These are phyloP conservation scores for Iris pallida DNA, from an alignment of 116 monocot species.

Conservation along the genomic window DNA sequence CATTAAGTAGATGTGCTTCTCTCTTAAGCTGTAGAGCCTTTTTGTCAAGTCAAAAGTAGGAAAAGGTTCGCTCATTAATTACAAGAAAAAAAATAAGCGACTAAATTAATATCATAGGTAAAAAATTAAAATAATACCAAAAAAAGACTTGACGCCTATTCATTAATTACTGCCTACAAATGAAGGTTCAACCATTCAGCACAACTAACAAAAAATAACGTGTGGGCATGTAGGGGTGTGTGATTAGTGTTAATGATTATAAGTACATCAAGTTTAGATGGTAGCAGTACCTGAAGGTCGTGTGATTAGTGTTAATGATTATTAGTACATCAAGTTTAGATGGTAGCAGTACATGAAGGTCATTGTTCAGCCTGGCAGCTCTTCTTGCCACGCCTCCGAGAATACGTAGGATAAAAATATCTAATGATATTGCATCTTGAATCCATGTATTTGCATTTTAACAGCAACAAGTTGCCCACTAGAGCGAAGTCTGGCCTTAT, in stretches of 20 bases:
- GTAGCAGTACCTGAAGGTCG: slow-evolving; percentile 61
- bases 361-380: slow-evolving; percentile 79
- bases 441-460: slow-evolving; percentile 97
- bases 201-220: not conserved
- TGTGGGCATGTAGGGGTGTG: no score
- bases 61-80: no score
- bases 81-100: no score
- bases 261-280: slow-evolving; percentile 5
- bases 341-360: slow-evolving; percentile 63
- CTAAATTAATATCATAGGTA: not conserved
- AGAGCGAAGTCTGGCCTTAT: slow-evolving; percentile 73
- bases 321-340: slow-evolving; percentile 2
- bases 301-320: not conserved
- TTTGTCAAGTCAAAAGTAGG: no score
- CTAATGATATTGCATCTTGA: slow-evolving; percentile 89
- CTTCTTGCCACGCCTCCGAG: slow-evolving; percentile 66
- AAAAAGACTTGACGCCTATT: slow-evolving; percentile 96
- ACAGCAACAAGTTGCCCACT: slow-evolving; percentile 84
- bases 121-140: slow-evolving; percentile 60
- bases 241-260: not conserved
- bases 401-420: slow-evolving; percentile 86
- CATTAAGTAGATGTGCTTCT: no score
- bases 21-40: no score
- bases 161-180: slow-evolving; percentile 91
- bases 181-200: slow-evolving; percentile 20